phyloP scores from a whole-genome alignment of 306 rosid genomes.

The Cucumis melo region DNA sequence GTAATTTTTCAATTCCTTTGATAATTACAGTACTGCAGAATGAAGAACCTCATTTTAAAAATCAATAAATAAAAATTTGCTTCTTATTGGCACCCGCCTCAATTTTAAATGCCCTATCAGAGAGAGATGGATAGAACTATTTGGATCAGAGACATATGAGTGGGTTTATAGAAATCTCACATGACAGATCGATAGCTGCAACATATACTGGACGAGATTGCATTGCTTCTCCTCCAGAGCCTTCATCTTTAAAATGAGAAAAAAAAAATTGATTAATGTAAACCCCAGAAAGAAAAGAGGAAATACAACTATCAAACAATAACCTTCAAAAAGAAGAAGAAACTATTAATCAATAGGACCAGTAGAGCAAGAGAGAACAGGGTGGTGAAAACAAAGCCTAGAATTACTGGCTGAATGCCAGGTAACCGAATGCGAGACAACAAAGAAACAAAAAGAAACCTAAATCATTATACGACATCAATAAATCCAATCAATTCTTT shows the following conservation, averaged over 20 bases:
- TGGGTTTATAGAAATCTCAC: conserved; percentile 30
- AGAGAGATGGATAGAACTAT: neutral
- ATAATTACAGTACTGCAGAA: neutral
- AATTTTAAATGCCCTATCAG: neutral
- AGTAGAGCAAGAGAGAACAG: no score
- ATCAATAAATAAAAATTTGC: neutral
- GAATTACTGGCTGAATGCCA: no score
- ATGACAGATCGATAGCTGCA: conserved; percentile 92
- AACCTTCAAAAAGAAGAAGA: no score
- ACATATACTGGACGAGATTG: conserved; percentile 82
- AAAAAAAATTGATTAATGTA: neutral
- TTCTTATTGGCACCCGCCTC: neutral
- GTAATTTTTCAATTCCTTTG: neutral
- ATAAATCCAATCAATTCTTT: neutral
- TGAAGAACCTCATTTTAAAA: neutral
- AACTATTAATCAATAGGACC: no score
- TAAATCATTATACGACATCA: neutral
- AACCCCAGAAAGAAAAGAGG: neutral
- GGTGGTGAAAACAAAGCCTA: no score
- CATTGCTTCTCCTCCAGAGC: conserved; percentile 35
- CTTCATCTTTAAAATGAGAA: conserved; percentile 34
- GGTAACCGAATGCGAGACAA: neutral
- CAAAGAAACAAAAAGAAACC: neutral
- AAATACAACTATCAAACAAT: neutral
- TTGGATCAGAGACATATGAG: neutral